Conservation (phyloP, 495 filamentous ascomycete genomes). For the Penicillium robsamsonii region DNA sequence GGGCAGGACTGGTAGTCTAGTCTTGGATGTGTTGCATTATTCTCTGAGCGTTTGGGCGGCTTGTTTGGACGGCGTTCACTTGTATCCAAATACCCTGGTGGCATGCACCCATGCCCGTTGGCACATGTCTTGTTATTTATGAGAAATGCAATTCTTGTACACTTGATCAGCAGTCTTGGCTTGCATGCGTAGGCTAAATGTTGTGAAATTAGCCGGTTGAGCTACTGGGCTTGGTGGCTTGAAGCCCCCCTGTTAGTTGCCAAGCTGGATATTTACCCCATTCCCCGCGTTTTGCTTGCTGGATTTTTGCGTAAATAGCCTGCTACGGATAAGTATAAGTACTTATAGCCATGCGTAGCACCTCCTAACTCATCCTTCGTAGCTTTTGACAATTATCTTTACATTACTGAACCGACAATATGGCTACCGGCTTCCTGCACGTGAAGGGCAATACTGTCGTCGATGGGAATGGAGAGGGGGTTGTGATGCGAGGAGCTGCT, state of each 20-base stretch:
- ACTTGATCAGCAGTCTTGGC: background rate
- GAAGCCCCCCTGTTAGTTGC: background rate
- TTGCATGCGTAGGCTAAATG: slow-evolving; percentile 10
- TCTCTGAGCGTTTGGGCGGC: slow-evolving; percentile 21
- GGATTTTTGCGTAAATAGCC: slow-evolving; percentile 3
- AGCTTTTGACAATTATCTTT: background rate
- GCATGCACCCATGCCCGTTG: slow-evolving; percentile 18
- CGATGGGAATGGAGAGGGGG: slow-evolving; percentile 42
- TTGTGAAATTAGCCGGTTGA: slow-evolving; percentile 9
- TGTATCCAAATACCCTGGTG: slow-evolving; percentile 31
- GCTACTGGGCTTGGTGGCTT: slow-evolving; percentile 3
- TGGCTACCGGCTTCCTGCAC: slow-evolving; percentile 40
- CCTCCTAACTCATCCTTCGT: background rate
- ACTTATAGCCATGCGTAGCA: background rate
- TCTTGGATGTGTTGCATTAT: slow-evolving; percentile 11
- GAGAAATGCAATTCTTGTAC: slow-evolving; percentile 12
- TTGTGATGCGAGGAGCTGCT: slow-evolving; percentile 51
- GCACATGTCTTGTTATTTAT: slow-evolving; percentile 21
- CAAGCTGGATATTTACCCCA: slow-evolving; percentile 4
- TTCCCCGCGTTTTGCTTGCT: slow-evolving; percentile 6
- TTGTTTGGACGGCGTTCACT: slow-evolving; percentile 21
- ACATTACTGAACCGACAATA: slow-evolving; percentile 12
- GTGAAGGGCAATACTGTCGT: slow-evolving; percentile 47
- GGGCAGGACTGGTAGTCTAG: slow-evolving; percentile 46
- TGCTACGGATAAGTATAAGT: background rate